Evolutionary conservation across 2,329 filamentous ascomycete species (phyloP).

Genomic region (Phaeophleospora eucalypticola): DNA sequence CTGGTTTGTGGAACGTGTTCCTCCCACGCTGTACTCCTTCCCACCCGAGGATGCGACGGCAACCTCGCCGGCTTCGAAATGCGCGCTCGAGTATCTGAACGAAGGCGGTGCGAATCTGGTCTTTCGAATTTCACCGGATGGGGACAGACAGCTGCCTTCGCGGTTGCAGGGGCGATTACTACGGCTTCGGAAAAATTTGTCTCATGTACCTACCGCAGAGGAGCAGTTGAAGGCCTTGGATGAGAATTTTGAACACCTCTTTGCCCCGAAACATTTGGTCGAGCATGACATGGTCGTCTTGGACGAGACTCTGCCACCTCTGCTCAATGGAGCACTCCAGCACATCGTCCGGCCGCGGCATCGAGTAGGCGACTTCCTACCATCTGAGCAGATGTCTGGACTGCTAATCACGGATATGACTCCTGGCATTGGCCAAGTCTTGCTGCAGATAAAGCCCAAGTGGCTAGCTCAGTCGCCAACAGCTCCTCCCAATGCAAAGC

Average conservation of each 20-base stretch:
- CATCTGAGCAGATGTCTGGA: conserved; percentile 25
- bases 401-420: conserved; percentile 37
- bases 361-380: conserved; percentile 27
- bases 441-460: conserved; percentile 46
- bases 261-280: conserved; percentile 29
- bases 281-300: conserved; percentile 28
- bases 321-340: conserved; percentile 25
- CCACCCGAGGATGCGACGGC: conserved; percentile 4
- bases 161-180: conserved; percentile 27
- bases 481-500: conserved; percentile 37
- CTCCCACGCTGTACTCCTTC: conserved; percentile 14
- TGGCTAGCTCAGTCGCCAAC: conserved; percentile 47
- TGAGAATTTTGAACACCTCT: conserved; percentile 27
- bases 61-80: conserved; percentile 1
- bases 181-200: conserved; percentile 31
- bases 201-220: conserved; percentile 26
- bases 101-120: conserved; percentile 38
- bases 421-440: conserved; percentile 21
- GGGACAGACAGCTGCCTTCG: conserved; percentile 13
- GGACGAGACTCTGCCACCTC: conserved; percentile 15
- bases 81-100: conserved; percentile 31
- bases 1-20: conserved; percentile 15
- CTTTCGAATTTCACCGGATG: conserved; percentile 23
- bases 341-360: conserved; percentile 20
- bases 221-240: conserved; percentile 27